These are phyloP conservation scores for Chalaropsis thielavioides DNA, from an alignment of 2,329 filamentous ascomycete species.

Conservation along the genomic window DNA sequence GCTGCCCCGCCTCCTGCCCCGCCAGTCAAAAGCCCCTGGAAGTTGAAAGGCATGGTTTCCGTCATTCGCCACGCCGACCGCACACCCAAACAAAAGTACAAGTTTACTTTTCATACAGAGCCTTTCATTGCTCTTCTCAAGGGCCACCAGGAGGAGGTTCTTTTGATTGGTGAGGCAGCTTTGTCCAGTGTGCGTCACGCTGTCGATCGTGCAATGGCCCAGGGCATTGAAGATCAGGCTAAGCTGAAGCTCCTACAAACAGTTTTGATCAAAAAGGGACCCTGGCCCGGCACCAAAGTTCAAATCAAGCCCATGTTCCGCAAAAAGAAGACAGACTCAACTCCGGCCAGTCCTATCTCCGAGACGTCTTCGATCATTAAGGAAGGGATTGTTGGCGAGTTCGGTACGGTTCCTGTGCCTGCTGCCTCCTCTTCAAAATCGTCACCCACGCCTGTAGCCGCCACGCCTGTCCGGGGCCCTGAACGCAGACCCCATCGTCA, in stretches of 20 bases:
- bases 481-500: slow-evolving; percentile 44
- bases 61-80: slow-evolving; percentile 94
- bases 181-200: slow-evolving; percentile 79
- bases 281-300: slow-evolving; percentile 91
- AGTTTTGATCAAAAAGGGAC: slow-evolving; percentile 80
- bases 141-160: slow-evolving; percentile 89
- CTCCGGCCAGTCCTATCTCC: slow-evolving; percentile 26
- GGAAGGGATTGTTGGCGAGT: slow-evolving; percentile 20
- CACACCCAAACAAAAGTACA: slow-evolving; percentile 98
- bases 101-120: slow-evolving; percentile 95
- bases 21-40: slow-evolving; percentile 88
- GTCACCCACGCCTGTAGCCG: background rate
- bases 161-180: slow-evolving; percentile 82
- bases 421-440: slow-evolving; percentile 1
- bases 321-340: slow-evolving; percentile 55
- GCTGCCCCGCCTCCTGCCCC: slow-evolving; percentile 35
- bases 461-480: background rate
- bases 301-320: slow-evolving; percentile 99
- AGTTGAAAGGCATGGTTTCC: slow-evolving; percentile 91
- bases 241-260: slow-evolving; percentile 80
- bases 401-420: slow-evolving; percentile 21
- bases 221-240: slow-evolving; percentile 66
- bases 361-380: slow-evolving; percentile 21
- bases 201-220: slow-evolving; percentile 63
- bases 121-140: slow-evolving; percentile 91